Base-by-base conservation (phyloP, 2,329 filamentous ascomycete genomes). In the Aspergillus candidus region DNA sequence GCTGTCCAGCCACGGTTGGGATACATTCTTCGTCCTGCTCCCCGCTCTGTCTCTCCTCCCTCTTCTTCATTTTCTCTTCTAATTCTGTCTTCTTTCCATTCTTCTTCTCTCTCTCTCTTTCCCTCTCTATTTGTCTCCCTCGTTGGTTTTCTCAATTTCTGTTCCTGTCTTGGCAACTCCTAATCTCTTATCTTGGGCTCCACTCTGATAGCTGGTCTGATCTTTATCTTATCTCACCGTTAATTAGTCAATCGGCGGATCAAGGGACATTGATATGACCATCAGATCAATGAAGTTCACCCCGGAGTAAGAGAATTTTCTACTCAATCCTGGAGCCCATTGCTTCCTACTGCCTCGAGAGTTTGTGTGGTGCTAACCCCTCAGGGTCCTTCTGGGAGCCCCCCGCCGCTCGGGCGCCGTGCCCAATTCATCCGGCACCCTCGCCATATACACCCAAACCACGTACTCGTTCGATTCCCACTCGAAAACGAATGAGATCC, bases 401-500 rank as follows among this genome's bases (percentile, higher is more conserved):
- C 72, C 72, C 29, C 63, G 72, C 47, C 62, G 72, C 48, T 72
- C 70, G 30, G 58, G 68, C 33, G 71, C 67, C 33, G 52, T 66
- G 40, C 71, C 72, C 22, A 73, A 72, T 51, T 56, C 70, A 2
- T 58, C 67, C 17, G 72, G 72, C n/a, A 72, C 65, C 11, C 62
- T 73, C 22, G 67, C 69, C 5, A 62, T 73, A 10, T 74, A 72
- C 54, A 72, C 68, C 7, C 70, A 73, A 42, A 70, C 71, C 2
- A 63, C 66, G n/a, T 75, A 75, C 49, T 73, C 71, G 15, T 75
- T 75, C 52, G 69, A 73, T 27, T 69, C 68, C 1, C 72, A 74
- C 51, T 63, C 66, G 32, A 71, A 71, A 49, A 71, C 62, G 29
- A 68, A 63, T 37, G 72, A 74, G 48, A 69, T 74, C 36, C 65